phyloP scores from a whole-genome alignment of 192 early-diverging fungal genomes.

The Linnemannia zychae region DNA sequence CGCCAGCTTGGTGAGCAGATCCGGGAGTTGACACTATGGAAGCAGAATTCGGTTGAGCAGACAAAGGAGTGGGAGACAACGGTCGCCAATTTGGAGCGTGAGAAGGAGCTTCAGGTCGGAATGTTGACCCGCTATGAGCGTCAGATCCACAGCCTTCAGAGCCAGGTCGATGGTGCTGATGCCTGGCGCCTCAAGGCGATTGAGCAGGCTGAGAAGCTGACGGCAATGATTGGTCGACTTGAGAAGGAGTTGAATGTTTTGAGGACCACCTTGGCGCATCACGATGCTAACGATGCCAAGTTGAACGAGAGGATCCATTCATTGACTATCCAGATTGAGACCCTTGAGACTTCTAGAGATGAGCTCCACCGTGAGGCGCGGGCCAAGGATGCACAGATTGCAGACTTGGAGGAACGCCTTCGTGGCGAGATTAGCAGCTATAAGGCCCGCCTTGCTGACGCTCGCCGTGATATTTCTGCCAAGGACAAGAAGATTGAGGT shows the following conservation, averaged over 20 bases:
- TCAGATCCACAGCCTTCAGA: constrained; percentile 1
- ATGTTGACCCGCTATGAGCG: background rate
- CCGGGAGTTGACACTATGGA: constrained; percentile 29
- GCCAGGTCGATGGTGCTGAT: constrained; percentile 16
- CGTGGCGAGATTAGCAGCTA: background rate
- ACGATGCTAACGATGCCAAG: constrained; percentile 22
- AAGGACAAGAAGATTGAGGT: constrained; percentile 32
- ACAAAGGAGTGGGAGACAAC: constrained; percentile 44
- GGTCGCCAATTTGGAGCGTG: constrained; percentile 14
- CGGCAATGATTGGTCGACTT: constrained; percentile 12
- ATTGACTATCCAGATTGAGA: constrained; percentile 10
- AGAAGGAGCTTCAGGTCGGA: constrained; percentile 14
- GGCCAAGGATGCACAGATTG: constrained; percentile 13
- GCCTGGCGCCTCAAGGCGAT: constrained; percentile 17
- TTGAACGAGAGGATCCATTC: constrained; percentile 4
- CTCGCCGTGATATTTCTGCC: constrained; percentile 8
- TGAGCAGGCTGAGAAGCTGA: constrained; percentile 24
- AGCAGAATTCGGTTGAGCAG: constrained; percentile 31
- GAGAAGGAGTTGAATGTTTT: constrained; percentile 19
- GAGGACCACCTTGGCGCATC: constrained; percentile 10
- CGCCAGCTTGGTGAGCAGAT: constrained; percentile 15
- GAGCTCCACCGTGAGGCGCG: constrained; percentile 7
- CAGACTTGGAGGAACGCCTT: constrained; percentile 8
- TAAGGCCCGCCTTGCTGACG: constrained; percentile 4
- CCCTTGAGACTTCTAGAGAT: constrained; percentile 9